Evolutionary conservation across 495 filamentous ascomycete species (phyloP), one percentile per base, ranked within the genome.

Genomic region (Lasiosphaeria miniovina): DNA sequence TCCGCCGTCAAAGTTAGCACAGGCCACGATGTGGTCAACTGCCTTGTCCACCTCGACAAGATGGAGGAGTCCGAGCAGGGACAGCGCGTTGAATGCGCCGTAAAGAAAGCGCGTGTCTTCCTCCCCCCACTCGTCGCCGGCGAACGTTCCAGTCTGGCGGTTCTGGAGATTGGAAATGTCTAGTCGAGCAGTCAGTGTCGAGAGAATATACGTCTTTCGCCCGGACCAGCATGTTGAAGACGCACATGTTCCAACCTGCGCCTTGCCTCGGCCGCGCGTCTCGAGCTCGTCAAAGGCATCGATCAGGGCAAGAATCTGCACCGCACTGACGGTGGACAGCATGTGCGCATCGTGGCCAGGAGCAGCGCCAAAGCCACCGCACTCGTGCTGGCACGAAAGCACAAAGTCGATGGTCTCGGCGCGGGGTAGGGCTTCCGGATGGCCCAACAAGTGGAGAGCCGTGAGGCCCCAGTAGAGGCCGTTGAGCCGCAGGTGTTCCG

Each of bases 391-490:
- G 62, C 95, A 98, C 4, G 90, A 93, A 3, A 96, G 82, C 6
- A 98, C 90, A 75, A 95, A 98, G 64, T 90, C 84, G 69, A 98
- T 86, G 35, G 91, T 88, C 59, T 91, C 86, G 43, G 87, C 78
- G 35, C 92, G 87, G 14, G 93, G 87, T 7, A 98, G 82, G 5
- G 87, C 90, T 38, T 93, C 82, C 6, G 91, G 90, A 54, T 84
- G 86, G 51, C 86, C 84, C 45, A 98, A 84, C 14, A 98, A 81
- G 76, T 96, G 88, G 7, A 98, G 82, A 12, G 93, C 88, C 3
- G 85, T 93, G 56, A 98, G 77, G 33, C 95, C 94, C 94, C 94
- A 98, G 74, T 98, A 98, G 40, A 98, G 82, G 36, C 94, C 94
- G 69, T 92, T 96, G 36, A 98, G 79, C 50, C 94, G 90, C 55